Evolutionary conservation across 2,329 filamentous ascomycete species (phyloP), one percentile per base, ranked within the genome.

Genomic region (Drechslerella coelobrocha): DNA sequence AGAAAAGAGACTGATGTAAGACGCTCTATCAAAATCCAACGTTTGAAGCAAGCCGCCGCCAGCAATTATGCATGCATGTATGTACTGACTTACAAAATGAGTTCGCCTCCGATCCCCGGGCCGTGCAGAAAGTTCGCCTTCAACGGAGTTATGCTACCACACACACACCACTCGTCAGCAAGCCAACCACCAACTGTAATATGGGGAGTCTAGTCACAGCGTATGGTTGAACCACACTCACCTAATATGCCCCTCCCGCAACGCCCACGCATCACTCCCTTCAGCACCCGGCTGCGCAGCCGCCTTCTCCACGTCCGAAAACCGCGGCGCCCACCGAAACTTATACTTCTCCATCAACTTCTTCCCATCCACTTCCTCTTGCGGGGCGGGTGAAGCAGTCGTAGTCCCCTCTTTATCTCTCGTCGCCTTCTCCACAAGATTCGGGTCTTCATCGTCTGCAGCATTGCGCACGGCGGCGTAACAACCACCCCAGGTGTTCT

Each of bases 261-360:
- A 90, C 34, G 88, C 88, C 91, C 93, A 97, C 4, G 93, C 94
- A 79, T 99, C 94, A 77, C 91, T 95, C 2, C 92, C 92, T 2
- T 5, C 31, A 24, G 65, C 65, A 21, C 65, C 43, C 27, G 54
- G 51, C 90, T 89, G 29, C 83, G 63, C 37, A 61, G 66, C 68
- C 19, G 56, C 34, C 45, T 89, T 86, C 79, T 91, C 91, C 1
- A 97, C 91, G 79, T 96, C 92, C 31, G 85, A 83, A 79, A 97
- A 94, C 73, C 86, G 86, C 1, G 93, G 94, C 51, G 90, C 87
- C 94, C 94, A 97, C 80, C 93, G 95, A 83, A 97, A 97, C 79
- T 73, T 95, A 90, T 62, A 69, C 53, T 61, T 69, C 14, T 69
- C 57, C 57, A 62, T 61, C 34, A 57, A 21, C n/a, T 57, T 56